Base-by-base conservation (phyloP, 805 yeast species). In the Pichia deserticola region DNA sequence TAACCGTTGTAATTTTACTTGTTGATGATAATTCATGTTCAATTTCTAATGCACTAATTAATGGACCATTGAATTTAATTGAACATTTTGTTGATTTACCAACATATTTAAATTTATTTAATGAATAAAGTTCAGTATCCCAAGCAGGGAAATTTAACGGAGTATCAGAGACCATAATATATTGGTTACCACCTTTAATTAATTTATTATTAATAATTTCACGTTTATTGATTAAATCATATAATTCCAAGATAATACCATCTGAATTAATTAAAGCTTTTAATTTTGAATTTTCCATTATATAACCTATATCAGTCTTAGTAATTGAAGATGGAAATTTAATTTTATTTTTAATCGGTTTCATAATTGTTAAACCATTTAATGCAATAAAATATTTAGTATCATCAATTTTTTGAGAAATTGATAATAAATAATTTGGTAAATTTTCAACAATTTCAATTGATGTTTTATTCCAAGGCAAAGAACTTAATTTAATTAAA, bases 111-210 rank as follows among this genome's bases (percentile, higher is more conserved):
- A 76, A 80, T 60, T 84, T 89, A 58, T 84, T 88, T 50, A 88
- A 76, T 0, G 96, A 86, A 62, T 79, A 93, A 51, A 89, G 74
- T 63, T 92, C 99, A 0, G 98, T 92, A 64, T 92, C 99, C 99
- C 99, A 92, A 1, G 98, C 98, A 42, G 89, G 96, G 82, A 82
- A 92, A 50, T 77, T 83, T 60, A 88, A 72, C 9, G 99, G 99
- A 54, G 88, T 86, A 64, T 93, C 99, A 56, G 90, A 90, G 60
- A 86, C 86, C 50, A 93, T 62, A 1, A 89, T 81, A 55, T 81
- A 81, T 64, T 86, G 95, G 59, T 89, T 89, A 15, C 90, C 97
- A 38, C 88, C 89, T 15, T 68, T 57, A 10, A 76, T 69, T 28
- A 73, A 70, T 1, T 75, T 67, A 5, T 74, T 53, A 51, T 85